Evolutionary conservation across 257 asterid genomes (phyloP).

Genomic region (Przewalskia tangutica): DNA sequence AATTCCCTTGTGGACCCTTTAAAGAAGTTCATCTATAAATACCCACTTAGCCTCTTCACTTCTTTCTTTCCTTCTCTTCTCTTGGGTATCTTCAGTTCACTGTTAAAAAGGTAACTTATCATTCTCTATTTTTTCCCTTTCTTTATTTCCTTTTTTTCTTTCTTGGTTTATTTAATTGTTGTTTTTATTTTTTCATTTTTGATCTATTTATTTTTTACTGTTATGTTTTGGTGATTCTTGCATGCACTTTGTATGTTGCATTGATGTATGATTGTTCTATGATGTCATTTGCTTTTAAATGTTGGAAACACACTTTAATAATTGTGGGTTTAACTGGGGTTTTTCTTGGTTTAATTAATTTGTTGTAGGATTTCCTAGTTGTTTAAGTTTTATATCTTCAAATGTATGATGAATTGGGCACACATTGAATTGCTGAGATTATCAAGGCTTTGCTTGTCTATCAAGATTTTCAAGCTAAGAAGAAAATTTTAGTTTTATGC

Average conservation of each 20-base stretch:
- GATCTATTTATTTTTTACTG: not conserved
- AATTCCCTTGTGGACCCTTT: not conserved
- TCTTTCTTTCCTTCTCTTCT: constrained; percentile 21
- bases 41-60: not conserved
- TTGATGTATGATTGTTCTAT: not conserved
- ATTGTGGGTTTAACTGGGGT: not conserved
- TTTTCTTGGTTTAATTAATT: not conserved
- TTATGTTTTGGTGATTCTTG: not conserved
- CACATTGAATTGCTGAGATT: not conserved
- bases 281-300: not conserved
- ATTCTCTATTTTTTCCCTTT: not conserved
- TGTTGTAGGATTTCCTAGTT: not conserved
- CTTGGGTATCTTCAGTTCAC: constrained; percentile 5
- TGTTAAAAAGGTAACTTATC: constrained; percentile 20
- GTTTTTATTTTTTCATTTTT: not conserved
- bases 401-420: not conserved
- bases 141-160: not conserved
- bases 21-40: constrained; percentile 14
- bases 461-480: not conserved
- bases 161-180: not conserved
- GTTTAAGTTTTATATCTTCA: not conserved
- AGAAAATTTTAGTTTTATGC: not conserved
- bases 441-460: not conserved
- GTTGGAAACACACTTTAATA: not conserved
- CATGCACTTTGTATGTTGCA: not conserved